Evolutionary conservation across 352 stramenopile species (phyloP).

Genomic region (Phytophthora cactorum): DNA sequence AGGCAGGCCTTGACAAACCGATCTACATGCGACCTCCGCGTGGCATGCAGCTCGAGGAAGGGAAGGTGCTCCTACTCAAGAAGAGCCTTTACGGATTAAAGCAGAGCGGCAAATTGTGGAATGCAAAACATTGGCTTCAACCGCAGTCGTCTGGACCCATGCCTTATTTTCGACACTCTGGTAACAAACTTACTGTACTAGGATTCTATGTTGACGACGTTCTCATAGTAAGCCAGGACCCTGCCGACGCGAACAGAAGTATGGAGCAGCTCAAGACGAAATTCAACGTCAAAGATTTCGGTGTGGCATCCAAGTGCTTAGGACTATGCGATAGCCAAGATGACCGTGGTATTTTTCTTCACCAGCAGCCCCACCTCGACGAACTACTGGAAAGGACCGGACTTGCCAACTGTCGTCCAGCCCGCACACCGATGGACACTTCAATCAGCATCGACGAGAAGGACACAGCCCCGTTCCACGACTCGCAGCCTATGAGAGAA

Average conservation of each 20-base stretch:
- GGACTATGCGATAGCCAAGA: neutral
- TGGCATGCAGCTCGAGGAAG: neutral
- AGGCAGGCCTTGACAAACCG: neutral
- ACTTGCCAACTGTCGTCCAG: neutral
- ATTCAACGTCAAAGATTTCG: neutral
- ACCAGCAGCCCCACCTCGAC: neutral
- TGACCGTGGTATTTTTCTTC: neutral
- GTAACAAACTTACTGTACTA: neutral
- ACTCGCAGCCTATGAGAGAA: no score
- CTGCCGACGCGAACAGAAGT: neutral
- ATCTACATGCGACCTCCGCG: neutral
- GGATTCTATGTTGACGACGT: neutral
- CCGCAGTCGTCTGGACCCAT: neutral
- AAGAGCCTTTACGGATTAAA: neutral
- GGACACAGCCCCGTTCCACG: no score
- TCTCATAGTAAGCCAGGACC: neutral
- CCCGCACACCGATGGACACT: neutral
- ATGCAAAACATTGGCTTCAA: neutral
- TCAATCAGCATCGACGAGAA: no score
- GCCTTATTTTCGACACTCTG: neutral
- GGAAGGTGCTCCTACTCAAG: neutral
- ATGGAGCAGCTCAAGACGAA: neutral
- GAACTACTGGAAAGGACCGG: neutral
- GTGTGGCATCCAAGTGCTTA: neutral
- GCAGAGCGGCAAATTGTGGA: neutral